These are phyloP conservation scores for Phytopythium kandeliae DNA, from an alignment of 352 stramenopile genomes.

Conservation along the genomic window DNA sequence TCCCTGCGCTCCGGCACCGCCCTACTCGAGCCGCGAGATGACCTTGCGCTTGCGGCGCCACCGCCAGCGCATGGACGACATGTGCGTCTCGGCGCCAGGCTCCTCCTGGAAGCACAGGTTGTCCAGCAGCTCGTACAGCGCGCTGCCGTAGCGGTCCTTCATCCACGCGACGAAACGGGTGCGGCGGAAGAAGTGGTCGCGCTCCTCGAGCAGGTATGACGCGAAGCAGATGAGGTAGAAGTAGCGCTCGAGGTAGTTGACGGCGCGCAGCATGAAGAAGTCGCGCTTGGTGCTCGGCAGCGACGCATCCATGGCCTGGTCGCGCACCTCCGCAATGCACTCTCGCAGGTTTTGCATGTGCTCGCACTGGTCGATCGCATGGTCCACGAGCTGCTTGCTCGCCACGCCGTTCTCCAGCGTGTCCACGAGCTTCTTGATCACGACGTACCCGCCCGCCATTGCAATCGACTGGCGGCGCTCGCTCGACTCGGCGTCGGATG, in stretches of 20 bases:
- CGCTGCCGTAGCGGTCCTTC: constrained; percentile 74
- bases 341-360: constrained; percentile 84
- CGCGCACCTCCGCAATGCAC: constrained; percentile 74
- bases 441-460: constrained; percentile 54
- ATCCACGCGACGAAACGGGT: constrained; percentile 80
- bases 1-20: too few species aligned
- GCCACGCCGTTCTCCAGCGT: constrained; percentile 67
- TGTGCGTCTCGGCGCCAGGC: constrained; percentile 63
- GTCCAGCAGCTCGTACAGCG: constrained; percentile 81
- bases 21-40: constrained; percentile 68
- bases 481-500: constrained; percentile 3
- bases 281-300: constrained; percentile 63
- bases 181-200: constrained; percentile 37
- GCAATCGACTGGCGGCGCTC: constrained; percentile 46
- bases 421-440: constrained; percentile 66
- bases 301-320: constrained; percentile 69
- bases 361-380: constrained; percentile 71
- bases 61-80: constrained; percentile 86
- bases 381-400: constrained; percentile 63
- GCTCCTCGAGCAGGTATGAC: constrained; percentile 79
- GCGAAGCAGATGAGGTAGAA: constrained; percentile 89
- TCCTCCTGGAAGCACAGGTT: constrained; percentile 86
- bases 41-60: constrained; percentile 85
- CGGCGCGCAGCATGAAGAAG: constrained; percentile 75
- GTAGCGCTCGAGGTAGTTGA: constrained; percentile 88